These are phyloP conservation scores for Peronospora belbahrii DNA, from an alignment of 352 stramenopile genomes.

Conservation along the genomic window DNA sequence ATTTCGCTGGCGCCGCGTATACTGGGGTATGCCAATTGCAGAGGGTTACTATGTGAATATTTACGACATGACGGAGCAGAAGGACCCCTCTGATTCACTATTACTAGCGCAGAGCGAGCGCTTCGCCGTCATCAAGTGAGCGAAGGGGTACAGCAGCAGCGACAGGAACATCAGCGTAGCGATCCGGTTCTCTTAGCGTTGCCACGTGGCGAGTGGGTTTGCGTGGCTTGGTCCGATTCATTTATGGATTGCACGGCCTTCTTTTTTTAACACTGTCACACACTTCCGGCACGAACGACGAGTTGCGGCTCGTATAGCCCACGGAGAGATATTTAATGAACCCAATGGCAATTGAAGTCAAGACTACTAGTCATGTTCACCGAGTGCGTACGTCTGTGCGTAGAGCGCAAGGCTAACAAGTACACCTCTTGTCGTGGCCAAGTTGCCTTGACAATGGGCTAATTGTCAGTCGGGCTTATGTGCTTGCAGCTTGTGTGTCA, in stretches of 20 bases:
- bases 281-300: slow-evolving; percentile 1
- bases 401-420: slow-evolving; percentile 13
- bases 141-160: slow-evolving; percentile 1
- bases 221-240: not conserved
- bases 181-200: slow-evolving; percentile 20
- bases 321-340: slow-evolving; percentile 36
- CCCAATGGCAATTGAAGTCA: slow-evolving; percentile 29
- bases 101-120: slow-evolving; percentile 62
- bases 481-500: slow-evolving; percentile 2
- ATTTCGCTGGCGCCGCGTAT: slow-evolving; percentile 70
- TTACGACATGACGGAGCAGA: slow-evolving; percentile 68
- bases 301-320: slow-evolving; percentile 16
- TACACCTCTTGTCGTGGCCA: not conserved
- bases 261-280: not conserved
- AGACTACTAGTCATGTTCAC: slow-evolving; percentile 25
- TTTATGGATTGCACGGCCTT: slow-evolving; percentile 2
- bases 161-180: slow-evolving; percentile 19
- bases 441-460: not conserved
- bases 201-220: slow-evolving; percentile 4
- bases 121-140: slow-evolving; percentile 55
- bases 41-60: slow-evolving; percentile 86
- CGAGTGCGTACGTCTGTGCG: slow-evolving; percentile 7
- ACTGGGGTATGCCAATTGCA: slow-evolving; percentile 81
- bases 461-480: not conserved
- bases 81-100: slow-evolving; percentile 30